These are phyloP conservation scores for Ogataea naganishii DNA, from an alignment of 805 yeast species.

Conservation along the genomic window DNA sequence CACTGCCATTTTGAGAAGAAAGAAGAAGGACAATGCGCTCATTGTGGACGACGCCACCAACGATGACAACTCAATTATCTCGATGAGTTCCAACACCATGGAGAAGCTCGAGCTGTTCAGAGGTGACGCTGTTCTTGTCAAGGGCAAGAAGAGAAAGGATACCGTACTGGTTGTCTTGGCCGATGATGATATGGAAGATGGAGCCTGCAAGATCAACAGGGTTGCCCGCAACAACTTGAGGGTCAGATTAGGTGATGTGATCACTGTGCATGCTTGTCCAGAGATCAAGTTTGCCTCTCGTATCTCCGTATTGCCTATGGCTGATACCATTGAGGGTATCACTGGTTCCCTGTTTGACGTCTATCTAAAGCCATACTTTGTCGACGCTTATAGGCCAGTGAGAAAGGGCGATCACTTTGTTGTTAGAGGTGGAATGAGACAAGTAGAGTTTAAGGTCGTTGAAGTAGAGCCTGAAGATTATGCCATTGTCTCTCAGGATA, in stretches of 20 bases:
- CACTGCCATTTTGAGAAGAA: conserved; percentile 92
- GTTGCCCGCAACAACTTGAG: conserved; percentile 93
- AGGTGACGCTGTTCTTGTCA: conserved; percentile 95
- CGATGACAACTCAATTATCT: conserved; percentile 94
- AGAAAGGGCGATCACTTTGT: conserved; percentile 95
- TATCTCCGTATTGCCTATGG: conserved; percentile 91
- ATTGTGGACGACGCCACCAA: conserved; percentile 95
- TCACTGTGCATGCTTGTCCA: conserved; percentile 90
- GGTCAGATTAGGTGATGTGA: conserved; percentile 87
- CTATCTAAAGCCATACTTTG: conserved; percentile 94
- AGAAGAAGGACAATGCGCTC: conserved; percentile 93
- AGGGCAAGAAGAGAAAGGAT: conserved; percentile 97
- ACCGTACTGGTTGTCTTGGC: conserved; percentile 93
- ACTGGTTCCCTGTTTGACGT: conserved; percentile 96
- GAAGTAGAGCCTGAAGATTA: conserved; percentile 97
- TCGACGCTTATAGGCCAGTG: conserved; percentile 97
- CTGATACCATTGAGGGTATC: conserved; percentile 96
- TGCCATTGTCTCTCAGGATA: conserved; percentile 98
- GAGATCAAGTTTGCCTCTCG: conserved; percentile 95
- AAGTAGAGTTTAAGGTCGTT: conserved; percentile 96
- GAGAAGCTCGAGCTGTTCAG: conserved; percentile 90
- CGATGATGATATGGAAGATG: conserved; percentile 95
- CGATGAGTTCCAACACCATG: conserved; percentile 93
- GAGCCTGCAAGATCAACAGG: conserved; percentile 88
- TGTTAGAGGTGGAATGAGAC: conserved; percentile 99